These are phyloP conservation scores for Colletotrichum truncatum DNA, from an alignment of 2,329 filamentous ascomycete genomes.

Conservation along the genomic window DNA sequence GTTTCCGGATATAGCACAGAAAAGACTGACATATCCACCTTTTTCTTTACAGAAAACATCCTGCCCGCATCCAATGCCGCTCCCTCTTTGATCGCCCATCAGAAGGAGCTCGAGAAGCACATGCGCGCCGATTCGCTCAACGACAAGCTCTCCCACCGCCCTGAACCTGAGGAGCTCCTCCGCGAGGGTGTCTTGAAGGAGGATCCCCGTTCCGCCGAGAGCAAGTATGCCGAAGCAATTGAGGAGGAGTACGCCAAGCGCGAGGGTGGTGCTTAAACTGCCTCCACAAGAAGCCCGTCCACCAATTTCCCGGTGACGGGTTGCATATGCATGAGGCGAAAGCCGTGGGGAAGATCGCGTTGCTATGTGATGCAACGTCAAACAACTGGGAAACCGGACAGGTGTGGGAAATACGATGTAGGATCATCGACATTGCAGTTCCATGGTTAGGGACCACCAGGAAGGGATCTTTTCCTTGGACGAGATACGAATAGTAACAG, in stretches of 20 bases:
- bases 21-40: neutral
- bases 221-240: slow-evolving; percentile 68
- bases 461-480: neutral
- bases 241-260: slow-evolving; percentile 72
- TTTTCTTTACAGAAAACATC: slow-evolving; percentile 75
- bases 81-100: slow-evolving; percentile 80
- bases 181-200: slow-evolving; percentile 82
- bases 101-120: slow-evolving; percentile 85
- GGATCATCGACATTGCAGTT: neutral
- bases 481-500: slow-evolving; percentile 7
- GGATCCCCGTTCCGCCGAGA: slow-evolving; percentile 67
- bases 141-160: slow-evolving; percentile 83
- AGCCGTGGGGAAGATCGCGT: neutral
- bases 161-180: slow-evolving; percentile 78
- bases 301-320: neutral
- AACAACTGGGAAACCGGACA: neutral
- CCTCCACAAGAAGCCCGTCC: neutral
- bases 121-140: slow-evolving; percentile 90
- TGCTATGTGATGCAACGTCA: neutral
- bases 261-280: slow-evolving; percentile 64
- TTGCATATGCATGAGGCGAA: neutral
- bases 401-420: slow-evolving; percentile 4
- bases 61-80: slow-evolving; percentile 82
- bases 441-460: neutral
- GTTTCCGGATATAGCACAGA: neutral